Percentiles rank a stretch among this genome's conserved stretches.
Evolutionary conservation across 2,329 filamentous ascomycete species (phyloP).

Genomic region (Cladosporium sp.): DNA sequence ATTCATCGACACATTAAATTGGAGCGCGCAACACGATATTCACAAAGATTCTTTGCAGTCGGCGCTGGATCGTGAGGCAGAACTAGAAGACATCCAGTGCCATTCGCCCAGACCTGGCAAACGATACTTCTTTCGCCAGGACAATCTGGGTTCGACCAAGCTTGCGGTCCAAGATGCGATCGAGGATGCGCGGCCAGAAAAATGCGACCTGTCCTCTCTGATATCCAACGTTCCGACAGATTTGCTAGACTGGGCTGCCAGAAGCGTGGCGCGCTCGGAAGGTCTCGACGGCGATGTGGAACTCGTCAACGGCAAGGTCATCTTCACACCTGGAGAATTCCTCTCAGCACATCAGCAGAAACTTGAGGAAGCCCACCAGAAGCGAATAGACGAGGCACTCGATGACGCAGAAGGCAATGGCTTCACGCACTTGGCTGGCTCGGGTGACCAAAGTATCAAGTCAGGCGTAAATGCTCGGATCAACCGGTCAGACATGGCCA

Average conservation of each 20-base stretch:
- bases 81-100: constrained; percentile 6
- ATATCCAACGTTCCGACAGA: constrained; percentile 3
- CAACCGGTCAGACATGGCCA: background rate
- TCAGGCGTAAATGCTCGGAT: constrained; percentile 7
- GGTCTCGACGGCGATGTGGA: constrained; percentile 3
- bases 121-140: constrained; percentile 7
- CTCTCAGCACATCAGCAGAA: constrained; percentile 6
- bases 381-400: constrained; percentile 6
- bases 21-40: constrained; percentile 9
- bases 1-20: constrained; percentile 10
- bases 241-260: constrained; percentile 8
- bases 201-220: constrained; percentile 3
- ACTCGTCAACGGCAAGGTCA: constrained; percentile 9
- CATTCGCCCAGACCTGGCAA: constrained; percentile 7
- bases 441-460: constrained; percentile 4
- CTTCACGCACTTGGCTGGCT: constrained; percentile 5
- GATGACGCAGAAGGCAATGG: constrained; percentile 8
- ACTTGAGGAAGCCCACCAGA: background rate
- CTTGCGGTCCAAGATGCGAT: constrained; percentile 1
- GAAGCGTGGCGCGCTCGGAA: constrained; percentile 2
- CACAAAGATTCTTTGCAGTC: constrained; percentile 5
- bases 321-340: constrained; percentile 10
- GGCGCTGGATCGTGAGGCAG: constrained; percentile 5
- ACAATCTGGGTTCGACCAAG: constrained; percentile 5
- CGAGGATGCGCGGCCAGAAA: constrained; percentile 3